Base-by-base conservation (phyloP, 371 early-diverging fungal genomes). In the Mortierella sp. region DNA sequence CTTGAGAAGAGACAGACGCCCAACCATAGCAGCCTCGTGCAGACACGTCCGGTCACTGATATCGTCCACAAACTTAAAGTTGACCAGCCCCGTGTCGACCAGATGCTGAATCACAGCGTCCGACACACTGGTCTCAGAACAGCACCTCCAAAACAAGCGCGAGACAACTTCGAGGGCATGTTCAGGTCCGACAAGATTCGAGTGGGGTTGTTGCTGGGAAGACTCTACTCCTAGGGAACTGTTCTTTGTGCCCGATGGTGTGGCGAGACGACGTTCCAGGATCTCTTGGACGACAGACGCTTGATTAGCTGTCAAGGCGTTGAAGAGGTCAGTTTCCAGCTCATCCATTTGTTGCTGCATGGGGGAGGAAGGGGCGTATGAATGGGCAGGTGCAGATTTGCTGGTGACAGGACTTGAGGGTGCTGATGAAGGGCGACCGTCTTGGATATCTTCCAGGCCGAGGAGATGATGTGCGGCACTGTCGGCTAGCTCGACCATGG, bases 11-110 rank as follows among this genome's bases (percentile, higher is more conserved):
- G 93, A 92, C 54, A 91, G 77, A 58, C 94, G 90, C 1, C 97
- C 97, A 12, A 90, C 89, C 88, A 97, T 96, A 2, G 98, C 96
- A 7, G 96, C 94, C 80, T 97, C 97, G 85, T 99, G 99, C 12
- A 97, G 89, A 75, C 95, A 94, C 0, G 96, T 97, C 41, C 97
- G 92, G 79, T 96, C 95, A 76, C 94, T 97, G 86, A 98, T 97
- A 81, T 98, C 98, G 86, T 98, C 99, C n/a, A 93, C 90, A 83
- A 93, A 95, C 63, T 91, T 93, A 83, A 90, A 94, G 80, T 96
- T 91, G 65, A 96, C 91, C n/a, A 91, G 86, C 0, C 89, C 89
- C 0, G 95, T 91, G 2, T 87, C 89, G 41, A 97, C 89, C 48
- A 97, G 78, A 49, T 92, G 80, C 56, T 91, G 89, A 55, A 96